Base-by-base conservation (phyloP, 106 monocot species). In the Allium sativum region DNA sequence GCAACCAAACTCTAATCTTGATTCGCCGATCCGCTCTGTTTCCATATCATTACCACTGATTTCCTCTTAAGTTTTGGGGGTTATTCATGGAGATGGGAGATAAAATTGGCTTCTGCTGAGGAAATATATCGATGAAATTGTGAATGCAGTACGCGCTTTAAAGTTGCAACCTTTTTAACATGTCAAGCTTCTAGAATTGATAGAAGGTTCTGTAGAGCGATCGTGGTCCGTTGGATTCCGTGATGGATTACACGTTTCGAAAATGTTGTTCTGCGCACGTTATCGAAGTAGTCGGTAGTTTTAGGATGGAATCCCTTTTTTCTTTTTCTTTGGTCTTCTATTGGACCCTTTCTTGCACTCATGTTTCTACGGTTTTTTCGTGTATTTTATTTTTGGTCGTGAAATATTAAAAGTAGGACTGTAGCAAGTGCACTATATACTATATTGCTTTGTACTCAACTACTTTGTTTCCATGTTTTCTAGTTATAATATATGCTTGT, bases 11-110 rank as follows among this genome's bases (percentile, higher is more conserved):
- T 57, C 56, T 12, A 57, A 10, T 11, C 65, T 12, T 4, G 42
- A 58, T 41, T 42, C 41, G 1, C 58, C 3, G 6, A 8, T 15
- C 8, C 51, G 22, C 64, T 64, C 48, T 20, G 5, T 14, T 64
- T 45, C 48, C 64, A 61, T 61, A 43, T 59, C 42, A 59, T 56
- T 16, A 21, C 17, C 7, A 8, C 55, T 21, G 17, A 56, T 56
- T 17, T 56, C 22, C 55, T 10, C 55, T 21, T 21, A 17, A 56
- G 3, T 10, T 56, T 56, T 20, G 20, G 22, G 18, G 9, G 55
- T 22, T 31, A 31, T 31, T 31, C 55, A 56, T 56, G 9, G 53
- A 18, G 8, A 1, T 53, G n/a, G 18, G 12, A 53, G 17, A 16
- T 17, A 6, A 53, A 7, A 12, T 17, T 8, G 6, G 53, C 15